Conservation (phyloP, 768 basidiomycete species). For the Chiua virens region DNA sequence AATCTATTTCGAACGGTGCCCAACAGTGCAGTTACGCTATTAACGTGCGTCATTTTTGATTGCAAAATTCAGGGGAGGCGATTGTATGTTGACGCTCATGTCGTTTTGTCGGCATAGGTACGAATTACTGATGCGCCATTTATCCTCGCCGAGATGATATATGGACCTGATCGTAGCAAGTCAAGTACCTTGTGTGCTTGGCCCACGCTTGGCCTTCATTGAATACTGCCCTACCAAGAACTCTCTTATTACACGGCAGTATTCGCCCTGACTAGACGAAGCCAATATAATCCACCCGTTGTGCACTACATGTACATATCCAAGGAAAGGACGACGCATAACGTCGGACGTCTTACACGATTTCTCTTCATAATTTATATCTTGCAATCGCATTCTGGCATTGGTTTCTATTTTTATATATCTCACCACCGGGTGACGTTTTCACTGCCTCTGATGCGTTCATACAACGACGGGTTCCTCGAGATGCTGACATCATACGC, state of each 20-base stretch:
- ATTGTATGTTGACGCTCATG: not conserved
- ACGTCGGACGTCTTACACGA: not conserved
- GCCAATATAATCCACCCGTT: not conserved
- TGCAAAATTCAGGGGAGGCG: not conserved
- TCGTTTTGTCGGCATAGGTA: slow-evolving; percentile 18
- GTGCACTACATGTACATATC: slow-evolving; percentile 13
- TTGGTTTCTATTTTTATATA: slow-evolving; percentile 1
- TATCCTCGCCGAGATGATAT: slow-evolving; percentile 19
- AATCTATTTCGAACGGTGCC: slow-evolving; percentile 95
- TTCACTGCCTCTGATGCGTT: slow-evolving; percentile 8
- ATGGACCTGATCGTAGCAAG: no score
- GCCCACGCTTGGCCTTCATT: no score
- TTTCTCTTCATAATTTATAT: slow-evolving; percentile 8
- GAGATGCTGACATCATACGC: not conserved
- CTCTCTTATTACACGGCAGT: no score
- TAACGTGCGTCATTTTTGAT: slow-evolving; percentile 37
- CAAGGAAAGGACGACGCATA: not conserved
- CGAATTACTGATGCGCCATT: slow-evolving; percentile 34
- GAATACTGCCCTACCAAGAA: no score
- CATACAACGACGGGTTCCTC: slow-evolving; percentile 1
- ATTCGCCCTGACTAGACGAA: slow-evolving; percentile 19
- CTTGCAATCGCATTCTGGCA: slow-evolving; percentile 6
- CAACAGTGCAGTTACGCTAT: slow-evolving; percentile 92
- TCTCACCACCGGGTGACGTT: not conserved
- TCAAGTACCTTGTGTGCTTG: no score